Percentiles rank a stretch among this genome's conserved stretches.
Evolutionary conservation across 495 filamentous ascomycete species (phyloP).

Genomic region (Neurospora sp.): DNA sequence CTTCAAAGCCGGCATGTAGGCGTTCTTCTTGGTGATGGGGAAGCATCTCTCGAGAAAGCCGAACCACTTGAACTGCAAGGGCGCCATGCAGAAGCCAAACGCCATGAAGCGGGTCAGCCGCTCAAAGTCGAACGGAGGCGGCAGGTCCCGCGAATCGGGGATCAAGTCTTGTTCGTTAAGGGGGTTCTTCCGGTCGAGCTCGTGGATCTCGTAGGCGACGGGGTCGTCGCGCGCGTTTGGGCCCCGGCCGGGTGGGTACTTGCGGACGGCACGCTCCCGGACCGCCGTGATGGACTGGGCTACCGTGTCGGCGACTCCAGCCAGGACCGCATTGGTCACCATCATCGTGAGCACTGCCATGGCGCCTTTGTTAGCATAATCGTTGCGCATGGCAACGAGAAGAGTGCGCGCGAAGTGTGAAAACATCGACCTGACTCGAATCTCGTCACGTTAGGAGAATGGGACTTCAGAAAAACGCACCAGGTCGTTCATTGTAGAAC

Average conservation of each 20-base stretch:
- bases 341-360: slow-evolving; percentile 83
- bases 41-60: slow-evolving; percentile 73
- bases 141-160: slow-evolving; percentile 48
- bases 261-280: slow-evolving; percentile 54
- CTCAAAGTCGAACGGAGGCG: slow-evolving; percentile 91
- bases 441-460: slow-evolving; percentile 9
- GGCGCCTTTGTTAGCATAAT: slow-evolving; percentile 1
- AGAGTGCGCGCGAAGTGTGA: not conserved
- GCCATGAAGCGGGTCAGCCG: slow-evolving; percentile 87
- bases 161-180: slow-evolving; percentile 57
- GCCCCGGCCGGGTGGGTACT: slow-evolving; percentile 26
- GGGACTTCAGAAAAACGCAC: slow-evolving; percentile 35
- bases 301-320: slow-evolving; percentile 78
- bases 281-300: slow-evolving; percentile 88
- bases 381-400: not conserved
- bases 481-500: slow-evolving; percentile 80
- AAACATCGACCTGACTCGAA: not conserved
- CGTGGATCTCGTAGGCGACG: slow-evolving; percentile 79
- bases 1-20: slow-evolving; percentile 72
- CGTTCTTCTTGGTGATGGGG: slow-evolving; percentile 69
- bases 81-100: slow-evolving; percentile 93
- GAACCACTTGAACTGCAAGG: slow-evolving; percentile 96
- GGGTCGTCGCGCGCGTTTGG: slow-evolving; percentile 52
- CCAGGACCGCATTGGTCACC: slow-evolving; percentile 92
- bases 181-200: slow-evolving; percentile 76